phyloP scores from a whole-genome alignment of 164 flowering plant species.

The Berberis vulgaris region DNA sequence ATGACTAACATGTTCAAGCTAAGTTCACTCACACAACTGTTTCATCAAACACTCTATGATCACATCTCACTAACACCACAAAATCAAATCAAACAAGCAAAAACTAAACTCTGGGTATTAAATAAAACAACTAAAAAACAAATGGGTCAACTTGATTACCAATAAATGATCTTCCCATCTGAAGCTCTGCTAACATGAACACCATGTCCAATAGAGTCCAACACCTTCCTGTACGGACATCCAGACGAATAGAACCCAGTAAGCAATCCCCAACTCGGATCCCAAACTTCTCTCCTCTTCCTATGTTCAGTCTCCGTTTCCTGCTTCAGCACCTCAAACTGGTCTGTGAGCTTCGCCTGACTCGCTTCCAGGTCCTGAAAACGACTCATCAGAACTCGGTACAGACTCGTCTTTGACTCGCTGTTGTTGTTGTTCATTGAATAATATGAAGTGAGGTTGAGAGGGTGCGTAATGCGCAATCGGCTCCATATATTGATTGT shows the following conservation, averaged over 20 bases:
- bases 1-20: too few relatives aligned
- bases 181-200: constrained; percentile 41
- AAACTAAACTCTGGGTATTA: background rate
- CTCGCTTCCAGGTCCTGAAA: constrained; percentile 44
- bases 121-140: background rate
- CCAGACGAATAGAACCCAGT: constrained; percentile 29
- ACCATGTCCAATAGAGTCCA: constrained; percentile 67
- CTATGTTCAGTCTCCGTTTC: background rate
- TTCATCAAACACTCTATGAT: too few relatives aligned
- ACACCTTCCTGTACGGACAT: constrained; percentile 35
- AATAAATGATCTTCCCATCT: constrained; percentile 53
- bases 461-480: background rate
- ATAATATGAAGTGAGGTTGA: background rate
- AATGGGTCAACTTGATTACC: constrained; percentile 24
- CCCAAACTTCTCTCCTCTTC: constrained; percentile 7
- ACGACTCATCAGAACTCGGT: constrained; percentile 27
- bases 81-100: too few relatives aligned
- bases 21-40: too few relatives aligned
- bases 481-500: too few relatives aligned
- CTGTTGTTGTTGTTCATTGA: background rate
- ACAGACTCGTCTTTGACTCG: constrained; percentile 7
- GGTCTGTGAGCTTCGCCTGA: constrained; percentile 33
- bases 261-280: constrained; percentile 7
- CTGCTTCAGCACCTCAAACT: constrained; percentile 5
- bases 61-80: too few relatives aligned